Conservation (phyloP, 2,329 filamentous ascomycete genomes). For the Colletotrichum sp. region DNA sequence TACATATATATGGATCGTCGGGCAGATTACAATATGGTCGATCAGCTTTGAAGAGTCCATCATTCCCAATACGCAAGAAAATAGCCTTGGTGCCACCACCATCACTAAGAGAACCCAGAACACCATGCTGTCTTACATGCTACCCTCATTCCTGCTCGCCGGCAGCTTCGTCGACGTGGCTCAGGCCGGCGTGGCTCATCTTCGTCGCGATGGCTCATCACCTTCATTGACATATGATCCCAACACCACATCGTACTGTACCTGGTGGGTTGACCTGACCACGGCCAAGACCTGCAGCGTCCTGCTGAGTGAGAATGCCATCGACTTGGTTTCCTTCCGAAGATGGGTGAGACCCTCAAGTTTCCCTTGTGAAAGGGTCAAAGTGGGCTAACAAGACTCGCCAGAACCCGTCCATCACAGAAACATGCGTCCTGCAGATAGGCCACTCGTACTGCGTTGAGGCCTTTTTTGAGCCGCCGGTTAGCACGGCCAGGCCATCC, state of each 20-base stretch:
- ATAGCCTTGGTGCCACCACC: too few relatives aligned
- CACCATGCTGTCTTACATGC: background rate
- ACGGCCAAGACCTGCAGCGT: background rate
- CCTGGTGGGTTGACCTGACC: background rate
- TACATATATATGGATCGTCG: background rate
- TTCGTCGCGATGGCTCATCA: background rate
- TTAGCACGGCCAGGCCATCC: background rate
- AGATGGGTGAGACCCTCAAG: background rate
- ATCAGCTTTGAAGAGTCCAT: background rate
- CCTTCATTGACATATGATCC: background rate
- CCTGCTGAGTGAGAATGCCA: background rate
- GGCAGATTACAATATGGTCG: background rate
- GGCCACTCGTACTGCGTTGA: conserved; percentile 18
- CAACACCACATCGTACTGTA: background rate
- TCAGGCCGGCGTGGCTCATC: background rate
- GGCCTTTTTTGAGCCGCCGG: background rate
- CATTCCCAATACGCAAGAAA: background rate
- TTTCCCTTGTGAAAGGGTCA: background rate
- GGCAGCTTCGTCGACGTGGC: background rate
- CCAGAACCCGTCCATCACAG: conserved; percentile 15
- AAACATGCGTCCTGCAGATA: background rate
- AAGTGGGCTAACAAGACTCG: background rate
- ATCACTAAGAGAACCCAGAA: background rate
- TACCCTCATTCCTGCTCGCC: background rate
- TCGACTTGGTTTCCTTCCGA: background rate